Conservation (phyloP, 805 yeast species). For the Myxozyma mucilagina region DNA sequence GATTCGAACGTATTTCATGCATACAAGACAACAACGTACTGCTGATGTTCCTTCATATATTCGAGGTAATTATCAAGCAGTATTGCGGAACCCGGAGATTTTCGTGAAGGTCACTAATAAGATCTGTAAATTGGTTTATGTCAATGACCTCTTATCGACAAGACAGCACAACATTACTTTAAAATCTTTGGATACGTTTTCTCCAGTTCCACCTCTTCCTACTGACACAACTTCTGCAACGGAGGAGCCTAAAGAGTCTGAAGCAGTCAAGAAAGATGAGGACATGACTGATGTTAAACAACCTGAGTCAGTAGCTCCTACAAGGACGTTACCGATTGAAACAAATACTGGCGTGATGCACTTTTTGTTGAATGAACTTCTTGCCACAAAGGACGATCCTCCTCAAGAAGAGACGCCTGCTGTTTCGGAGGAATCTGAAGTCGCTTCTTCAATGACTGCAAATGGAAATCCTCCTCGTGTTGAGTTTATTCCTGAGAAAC, state of each 20-base stretch:
- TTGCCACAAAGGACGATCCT: constrained; percentile 46
- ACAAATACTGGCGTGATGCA: constrained; percentile 60
- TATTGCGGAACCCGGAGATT: constrained; percentile 50
- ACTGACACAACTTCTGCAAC: constrained; percentile 7
- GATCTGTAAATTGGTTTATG: constrained; percentile 32
- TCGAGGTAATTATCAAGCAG: constrained; percentile 27
- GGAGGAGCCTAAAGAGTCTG: neutral
- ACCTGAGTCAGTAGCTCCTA: constrained; percentile 34
- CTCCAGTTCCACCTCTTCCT: neutral
- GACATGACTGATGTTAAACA: constrained; percentile 37
- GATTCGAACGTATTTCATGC: constrained; percentile 46
- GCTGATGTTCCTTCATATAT: constrained; percentile 43
- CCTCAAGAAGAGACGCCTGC: neutral
- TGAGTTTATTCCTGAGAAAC: constrained; percentile 39
- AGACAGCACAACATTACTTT: constrained; percentile 24
- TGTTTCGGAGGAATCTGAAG: neutral
- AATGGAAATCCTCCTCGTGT: neutral
- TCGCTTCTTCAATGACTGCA: neutral
- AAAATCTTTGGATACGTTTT: constrained; percentile 9
- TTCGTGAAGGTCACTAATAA: constrained; percentile 47
- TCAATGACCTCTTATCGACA: neutral
- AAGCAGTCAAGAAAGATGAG: constrained; percentile 11
- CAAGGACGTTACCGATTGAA: constrained; percentile 20
- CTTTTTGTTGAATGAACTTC: constrained; percentile 62
- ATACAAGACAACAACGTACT: constrained; percentile 31